Conservation (phyloP, 495 filamentous ascomycete species). For the Cercophora samala region DNA sequence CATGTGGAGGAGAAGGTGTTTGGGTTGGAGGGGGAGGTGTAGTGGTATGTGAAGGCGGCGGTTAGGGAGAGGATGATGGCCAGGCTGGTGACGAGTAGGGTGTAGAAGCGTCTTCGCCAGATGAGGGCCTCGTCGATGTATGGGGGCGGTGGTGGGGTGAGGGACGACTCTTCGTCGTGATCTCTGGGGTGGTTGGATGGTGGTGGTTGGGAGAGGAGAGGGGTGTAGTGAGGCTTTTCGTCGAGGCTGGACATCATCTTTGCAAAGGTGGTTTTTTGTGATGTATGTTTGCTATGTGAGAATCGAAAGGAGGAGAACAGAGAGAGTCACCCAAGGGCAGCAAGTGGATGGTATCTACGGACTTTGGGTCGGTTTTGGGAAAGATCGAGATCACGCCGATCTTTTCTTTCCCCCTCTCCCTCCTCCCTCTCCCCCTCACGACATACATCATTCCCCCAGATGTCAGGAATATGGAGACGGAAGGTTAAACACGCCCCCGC, state of each 20-base stretch:
- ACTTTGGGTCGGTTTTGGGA: not conserved
- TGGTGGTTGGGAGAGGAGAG: not conserved
- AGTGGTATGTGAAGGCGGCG: not conserved
- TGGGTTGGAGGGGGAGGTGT: not conserved
- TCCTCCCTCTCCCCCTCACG: not conserved
- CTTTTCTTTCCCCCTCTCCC: not conserved
- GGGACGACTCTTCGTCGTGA: not conserved
- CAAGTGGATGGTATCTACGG: not conserved
- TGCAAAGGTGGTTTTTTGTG: not conserved
- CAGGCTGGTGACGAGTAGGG: slow-evolving; percentile 4
- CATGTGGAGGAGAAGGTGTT: not conserved
- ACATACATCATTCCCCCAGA: not conserved
- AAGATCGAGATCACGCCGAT: not conserved
- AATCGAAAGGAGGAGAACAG: not conserved
- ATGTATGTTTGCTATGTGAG: no score
- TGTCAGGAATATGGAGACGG: not conserved
- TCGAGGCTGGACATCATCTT: not conserved
- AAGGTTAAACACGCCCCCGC: not conserved
- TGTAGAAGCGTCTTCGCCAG: slow-evolving; percentile 10
- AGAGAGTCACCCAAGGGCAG: not conserved
- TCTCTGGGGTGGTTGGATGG: not conserved
- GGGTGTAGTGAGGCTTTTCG: slow-evolving; percentile 3
- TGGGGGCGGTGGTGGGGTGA: not conserved
- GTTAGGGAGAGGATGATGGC: not conserved
- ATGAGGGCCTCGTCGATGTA: not conserved